Percentiles rank a stretch among this genome's conserved stretches.
phyloP scores from a whole-genome alignment of 371 early-diverging fungal species.

The Sporodiniella umbellata region DNA sequence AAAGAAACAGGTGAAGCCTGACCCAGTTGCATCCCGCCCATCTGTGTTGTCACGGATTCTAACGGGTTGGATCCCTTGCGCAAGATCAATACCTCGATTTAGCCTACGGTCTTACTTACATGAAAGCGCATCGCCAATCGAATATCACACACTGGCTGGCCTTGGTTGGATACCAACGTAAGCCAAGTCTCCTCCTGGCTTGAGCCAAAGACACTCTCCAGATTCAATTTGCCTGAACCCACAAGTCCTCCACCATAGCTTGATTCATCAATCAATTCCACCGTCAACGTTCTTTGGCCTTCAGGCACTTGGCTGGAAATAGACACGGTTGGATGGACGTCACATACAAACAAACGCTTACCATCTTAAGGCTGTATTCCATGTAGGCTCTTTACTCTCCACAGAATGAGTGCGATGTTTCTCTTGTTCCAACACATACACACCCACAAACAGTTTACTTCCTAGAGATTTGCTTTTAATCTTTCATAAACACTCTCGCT shows the following conservation, averaged over 20 bases:
- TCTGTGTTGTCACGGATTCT: conserved; percentile 14
- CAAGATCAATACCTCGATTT: too few relatives aligned
- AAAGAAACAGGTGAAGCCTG: too few relatives aligned
- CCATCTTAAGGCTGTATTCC: conserved; percentile 19
- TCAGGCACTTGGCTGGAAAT: conserved; percentile 20
- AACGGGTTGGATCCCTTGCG: conserved; percentile 10
- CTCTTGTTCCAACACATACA: conserved; percentile 16
- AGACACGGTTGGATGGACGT: background rate
- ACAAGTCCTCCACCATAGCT: conserved; percentile 17
- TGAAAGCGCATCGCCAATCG: conserved; percentile 16
- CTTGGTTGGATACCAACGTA: conserved; percentile 7
- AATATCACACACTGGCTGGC: conserved; percentile 15
- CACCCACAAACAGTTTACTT: conserved; percentile 20
- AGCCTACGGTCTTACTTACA: conserved; percentile 7
- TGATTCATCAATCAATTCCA: conserved; percentile 26
- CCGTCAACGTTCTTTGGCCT: conserved; percentile 13
- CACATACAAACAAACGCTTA: conserved; percentile 3
- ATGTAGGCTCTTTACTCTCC: conserved; percentile 8
- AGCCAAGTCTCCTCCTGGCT: conserved; percentile 14
- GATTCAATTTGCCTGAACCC: conserved; percentile 9
- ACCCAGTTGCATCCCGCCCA: conserved; percentile 18
- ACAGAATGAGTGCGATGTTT: conserved; percentile 24
- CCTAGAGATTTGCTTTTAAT: conserved; percentile 2
- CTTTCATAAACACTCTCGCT: background rate
- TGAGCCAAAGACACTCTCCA: conserved; percentile 8